Evolutionary conservation across 192 early-diverging fungal genomes (phyloP).

Genomic region (Coemansia aciculifera): DNA sequence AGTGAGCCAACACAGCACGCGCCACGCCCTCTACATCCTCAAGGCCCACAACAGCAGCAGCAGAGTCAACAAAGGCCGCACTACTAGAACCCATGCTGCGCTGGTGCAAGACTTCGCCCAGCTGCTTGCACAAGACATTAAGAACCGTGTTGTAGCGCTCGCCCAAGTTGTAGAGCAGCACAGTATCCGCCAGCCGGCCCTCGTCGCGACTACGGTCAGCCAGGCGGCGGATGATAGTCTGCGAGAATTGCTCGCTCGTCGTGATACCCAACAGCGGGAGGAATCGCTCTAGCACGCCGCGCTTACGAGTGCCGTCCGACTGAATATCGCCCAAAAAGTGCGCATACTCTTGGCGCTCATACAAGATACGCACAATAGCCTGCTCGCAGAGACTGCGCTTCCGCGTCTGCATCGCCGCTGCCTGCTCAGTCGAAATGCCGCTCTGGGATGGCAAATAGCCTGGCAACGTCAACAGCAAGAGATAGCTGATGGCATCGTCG

Average conservation of each 20-base stretch:
- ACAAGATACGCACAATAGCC: conserved; percentile 54
- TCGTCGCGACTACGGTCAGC: conserved; percentile 71
- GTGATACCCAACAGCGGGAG: conserved; percentile 63
- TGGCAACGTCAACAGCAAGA: conserved; percentile 46
- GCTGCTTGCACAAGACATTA: conserved; percentile 64
- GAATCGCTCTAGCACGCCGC: conserved; percentile 70
- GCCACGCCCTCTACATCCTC: conserved; percentile 55
- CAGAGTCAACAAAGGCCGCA: neutral
- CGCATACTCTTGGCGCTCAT: conserved; percentile 62
- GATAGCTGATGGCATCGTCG: conserved; percentile 31
- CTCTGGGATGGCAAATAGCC: neutral
- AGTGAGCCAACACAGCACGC: conserved; percentile 53
- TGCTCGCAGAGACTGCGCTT: conserved; percentile 28
- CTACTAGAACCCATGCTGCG: conserved; percentile 16
- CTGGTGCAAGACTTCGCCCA: conserved; percentile 61
- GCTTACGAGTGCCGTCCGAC: conserved; percentile 44
- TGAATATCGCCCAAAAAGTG: conserved; percentile 60
- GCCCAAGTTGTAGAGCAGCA: conserved; percentile 75
- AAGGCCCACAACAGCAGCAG: conserved; percentile 1
- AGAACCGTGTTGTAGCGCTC: conserved; percentile 76
- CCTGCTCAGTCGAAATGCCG: neutral
- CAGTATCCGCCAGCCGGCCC: conserved; percentile 70
- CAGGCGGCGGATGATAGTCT: conserved; percentile 63
- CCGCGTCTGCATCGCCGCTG: conserved; percentile 1
- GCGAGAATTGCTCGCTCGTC: conserved; percentile 62